Evolutionary conservation across 805 yeast species (phyloP), one percentile per base, ranked within the genome.

Genomic region (Sporopachydermia quercuum): DNA sequence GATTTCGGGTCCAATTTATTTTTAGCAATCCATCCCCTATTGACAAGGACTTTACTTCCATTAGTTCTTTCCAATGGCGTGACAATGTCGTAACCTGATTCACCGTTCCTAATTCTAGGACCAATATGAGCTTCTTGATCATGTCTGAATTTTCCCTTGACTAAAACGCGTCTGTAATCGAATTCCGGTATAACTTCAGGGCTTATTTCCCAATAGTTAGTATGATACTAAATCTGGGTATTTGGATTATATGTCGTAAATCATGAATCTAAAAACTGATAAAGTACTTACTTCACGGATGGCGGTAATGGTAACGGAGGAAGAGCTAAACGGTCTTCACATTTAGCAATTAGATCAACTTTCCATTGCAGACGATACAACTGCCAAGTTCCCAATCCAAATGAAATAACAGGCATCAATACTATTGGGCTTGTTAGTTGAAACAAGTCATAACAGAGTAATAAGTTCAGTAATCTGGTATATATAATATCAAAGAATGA

Each of bases 331-430:
- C 87, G 64, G 50, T 83, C 85, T 56, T 91, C 96, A 51, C 89
- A 77, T 15, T 71, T 70, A 3, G 93, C 78, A 44, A 91, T 80
- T 45, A 91, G 65, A 45, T 77, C 72, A 16, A 76, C 80, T 56
- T 91, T 91, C 98, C 98, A 91, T 44, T 72, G 66, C 38, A 91
- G 61, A 47, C 98, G 67, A 49, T 73, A 65, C 37, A 83, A 75
- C 61, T 91, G 98, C 98, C 98, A 91, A 41, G 86, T 71, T 2
- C 97, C 98, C 36, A 91, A 62, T 37, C 76, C 78, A 54, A 89
- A 82, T 6, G 95, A 74, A 2, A 86, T 68, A 1, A 86, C 66
- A 0, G 98, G 98, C 78, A 93, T 89, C 15, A 89, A 72, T 8
- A 52, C 54, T 42, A 45, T 61, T 42, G 74, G 64, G 49, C 51